Percentiles rank a stretch among this genome's conserved stretches.
Evolutionary conservation across 2,329 filamentous ascomycete species (phyloP).

Genomic region (Blastomyces parvus): DNA sequence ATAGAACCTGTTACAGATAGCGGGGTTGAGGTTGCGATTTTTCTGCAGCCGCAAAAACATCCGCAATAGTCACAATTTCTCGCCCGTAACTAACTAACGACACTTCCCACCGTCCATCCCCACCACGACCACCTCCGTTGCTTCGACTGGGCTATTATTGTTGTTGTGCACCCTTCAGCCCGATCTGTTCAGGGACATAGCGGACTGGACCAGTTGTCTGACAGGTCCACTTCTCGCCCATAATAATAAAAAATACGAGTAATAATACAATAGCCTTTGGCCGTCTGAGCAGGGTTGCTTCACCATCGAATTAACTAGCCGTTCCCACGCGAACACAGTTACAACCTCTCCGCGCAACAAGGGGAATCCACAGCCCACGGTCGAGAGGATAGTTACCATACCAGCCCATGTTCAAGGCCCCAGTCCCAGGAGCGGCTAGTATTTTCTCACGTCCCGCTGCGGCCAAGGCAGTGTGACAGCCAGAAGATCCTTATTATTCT

Average conservation of each 20-base stretch:
- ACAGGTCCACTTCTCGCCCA: neutral
- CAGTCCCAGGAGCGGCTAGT: neutral
- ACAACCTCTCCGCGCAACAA: neutral
- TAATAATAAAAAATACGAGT: too few relatives aligned
- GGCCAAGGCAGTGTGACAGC: neutral
- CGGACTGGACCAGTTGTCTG: neutral
- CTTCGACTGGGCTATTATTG: too few relatives aligned
- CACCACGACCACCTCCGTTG: neutral
- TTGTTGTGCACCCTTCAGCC: neutral
- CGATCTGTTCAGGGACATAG: neutral
- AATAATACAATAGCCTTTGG: neutral
- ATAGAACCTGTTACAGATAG: neutral
- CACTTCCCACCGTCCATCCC: neutral
- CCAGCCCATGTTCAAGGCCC: neutral
- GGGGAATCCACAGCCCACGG: neutral
- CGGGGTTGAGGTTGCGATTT: neutral
- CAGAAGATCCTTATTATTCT: constrained; percentile 2
- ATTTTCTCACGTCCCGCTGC: neutral
- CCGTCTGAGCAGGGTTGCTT: neutral
- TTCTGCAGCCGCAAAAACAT: neutral
- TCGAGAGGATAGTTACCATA: neutral
- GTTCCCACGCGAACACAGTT: neutral
- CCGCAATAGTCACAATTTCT: neutral
- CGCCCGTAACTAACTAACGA: neutral
- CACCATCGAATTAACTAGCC: neutral